Evolutionary conservation across 2,329 filamentous ascomycete genomes (phyloP), one percentile per base, ranked within the genome.

Genomic region (Sporothrix brasiliensis): DNA sequence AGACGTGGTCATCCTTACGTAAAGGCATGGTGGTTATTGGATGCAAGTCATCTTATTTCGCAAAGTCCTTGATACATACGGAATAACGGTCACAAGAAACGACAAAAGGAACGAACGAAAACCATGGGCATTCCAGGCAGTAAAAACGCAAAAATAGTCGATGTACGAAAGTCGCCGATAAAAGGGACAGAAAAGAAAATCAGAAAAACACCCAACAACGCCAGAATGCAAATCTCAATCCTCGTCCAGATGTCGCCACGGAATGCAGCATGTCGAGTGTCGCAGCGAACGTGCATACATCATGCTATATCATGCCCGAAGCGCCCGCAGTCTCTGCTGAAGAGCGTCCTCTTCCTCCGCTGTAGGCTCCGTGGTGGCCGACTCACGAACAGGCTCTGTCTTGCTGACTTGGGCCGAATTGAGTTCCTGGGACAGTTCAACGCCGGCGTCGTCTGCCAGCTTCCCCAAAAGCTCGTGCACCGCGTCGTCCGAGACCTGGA

Each of bases 391-490:
- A 9, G 90, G 86, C 61, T 90, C 88, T 34, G 84, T 84, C 76
- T 84, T 86, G 73, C 84, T 84, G 27, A 86, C 83, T 53, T 83
- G 85, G 2, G 85, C 85, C 70, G 83, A 79, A 76, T 82, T 85
- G 73, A 97, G 88, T 80, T 95, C 92, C 78, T 91, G 87, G 74
- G 88, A 88, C 72, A 97, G 83, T 80, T 95, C 91, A 68, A 97
- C 87, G 69, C 93, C 93, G 11, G 92, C 92, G 79, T 96, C 93
- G 79, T 97, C 93, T 73, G 93, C 93, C 56, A 95, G 88, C 81
- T 96, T 91, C 74, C 88, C 90, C 81, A 97, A 91, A 73, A 97
- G 82, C 74, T 92, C 89, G 79, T 97, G 93, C 1, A 97, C 92
- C 75, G 94, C 92, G 75, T 96, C 93, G 78, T 97, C 80, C 83